These are phyloP conservation scores for Pyrenula aspistea DNA, from an alignment of 495 filamentous ascomycete genomes.

Conservation along the genomic window DNA sequence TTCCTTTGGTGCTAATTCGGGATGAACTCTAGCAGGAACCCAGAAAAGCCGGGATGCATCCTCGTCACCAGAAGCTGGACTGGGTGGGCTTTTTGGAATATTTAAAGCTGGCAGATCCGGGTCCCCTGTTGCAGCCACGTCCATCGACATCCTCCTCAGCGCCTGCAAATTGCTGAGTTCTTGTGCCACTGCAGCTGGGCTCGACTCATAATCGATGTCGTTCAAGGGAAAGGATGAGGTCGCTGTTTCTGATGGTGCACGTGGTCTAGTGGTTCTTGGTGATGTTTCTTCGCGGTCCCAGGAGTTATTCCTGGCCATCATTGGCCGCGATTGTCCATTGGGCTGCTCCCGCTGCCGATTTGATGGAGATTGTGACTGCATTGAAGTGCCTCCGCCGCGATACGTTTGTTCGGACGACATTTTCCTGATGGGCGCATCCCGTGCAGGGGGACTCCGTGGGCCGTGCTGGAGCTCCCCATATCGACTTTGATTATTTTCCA, in stretches of 20 bases:
- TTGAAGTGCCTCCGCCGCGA: not conserved
- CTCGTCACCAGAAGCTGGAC: conserved; percentile 58
- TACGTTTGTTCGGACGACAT: conserved; percentile 7
- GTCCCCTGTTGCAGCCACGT: conserved; percentile 80
- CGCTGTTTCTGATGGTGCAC: conserved; percentile 53
- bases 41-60: conserved; percentile 85
- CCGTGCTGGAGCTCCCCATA: not conserved
- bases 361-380: not conserved
- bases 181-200: conserved; percentile 84
- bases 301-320: conserved; percentile 27
- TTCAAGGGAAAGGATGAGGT: conserved; percentile 72
- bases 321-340: conserved; percentile 31
- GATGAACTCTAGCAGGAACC: conserved; percentile 91
- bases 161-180: conserved; percentile 93
- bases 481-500: conserved; percentile 5
- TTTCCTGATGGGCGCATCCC: conserved; percentile 16
- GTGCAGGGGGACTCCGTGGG: not conserved
- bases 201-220: conserved; percentile 83
- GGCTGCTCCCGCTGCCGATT: conserved; percentile 7
- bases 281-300: conserved; percentile 40
- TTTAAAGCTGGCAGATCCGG: conserved; percentile 82
- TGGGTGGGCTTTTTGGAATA: conserved; percentile 64
- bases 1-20: conserved; percentile 88
- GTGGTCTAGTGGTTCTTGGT: conserved; percentile 44
- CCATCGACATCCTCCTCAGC: conserved; percentile 96